Conservation (phyloP, 768 basidiomycete species). For the Tulasnella sp. region DNA sequence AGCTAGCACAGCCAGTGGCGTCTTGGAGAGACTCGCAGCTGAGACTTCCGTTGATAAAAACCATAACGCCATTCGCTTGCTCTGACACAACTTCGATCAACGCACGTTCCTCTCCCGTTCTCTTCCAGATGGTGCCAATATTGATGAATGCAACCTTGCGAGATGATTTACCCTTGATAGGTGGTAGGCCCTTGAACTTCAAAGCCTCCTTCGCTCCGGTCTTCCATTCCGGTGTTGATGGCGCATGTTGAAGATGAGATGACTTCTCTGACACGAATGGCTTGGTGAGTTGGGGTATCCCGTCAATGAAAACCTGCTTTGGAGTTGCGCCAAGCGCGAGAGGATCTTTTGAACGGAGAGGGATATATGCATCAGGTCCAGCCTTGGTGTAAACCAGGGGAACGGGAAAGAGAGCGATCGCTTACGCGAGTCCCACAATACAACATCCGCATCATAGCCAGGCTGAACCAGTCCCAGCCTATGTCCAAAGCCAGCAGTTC, state of each 20-base stretch:
- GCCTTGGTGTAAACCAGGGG: not conserved
- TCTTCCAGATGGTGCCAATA: slow-evolving; percentile 40
- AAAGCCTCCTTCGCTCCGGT: slow-evolving; percentile 52
- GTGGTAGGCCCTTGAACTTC: slow-evolving; percentile 62
- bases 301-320: slow-evolving; percentile 75
- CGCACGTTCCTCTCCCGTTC: slow-evolving; percentile 24
- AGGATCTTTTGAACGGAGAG: slow-evolving; percentile 37
- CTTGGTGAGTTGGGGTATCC: slow-evolving; percentile 52
- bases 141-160: slow-evolving; percentile 51
- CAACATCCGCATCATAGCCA: slow-evolving; percentile 57
- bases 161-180: slow-evolving; percentile 33
- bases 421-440: slow-evolving; percentile 29
- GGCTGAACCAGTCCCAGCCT: slow-evolving; percentile 57
- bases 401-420: slow-evolving; percentile 12
- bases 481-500: slow-evolving; percentile 59
- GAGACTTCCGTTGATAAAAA: slow-evolving; percentile 44
- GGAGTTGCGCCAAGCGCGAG: slow-evolving; percentile 68
- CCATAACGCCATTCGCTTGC: slow-evolving; percentile 30
- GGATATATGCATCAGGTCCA: not conserved
- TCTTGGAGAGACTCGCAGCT: slow-evolving; percentile 33
- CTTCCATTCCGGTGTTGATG: slow-evolving; percentile 59
- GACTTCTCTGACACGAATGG: slow-evolving; percentile 47
- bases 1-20: slow-evolving; percentile 20
- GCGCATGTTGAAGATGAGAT: slow-evolving; percentile 38
- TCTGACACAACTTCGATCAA: slow-evolving; percentile 17